Percentiles rank a stretch among this genome's conserved stretches.
Evolutionary conservation across 352 stramenopile species (phyloP).

Genomic region (Nothophytophthora sp.): DNA sequence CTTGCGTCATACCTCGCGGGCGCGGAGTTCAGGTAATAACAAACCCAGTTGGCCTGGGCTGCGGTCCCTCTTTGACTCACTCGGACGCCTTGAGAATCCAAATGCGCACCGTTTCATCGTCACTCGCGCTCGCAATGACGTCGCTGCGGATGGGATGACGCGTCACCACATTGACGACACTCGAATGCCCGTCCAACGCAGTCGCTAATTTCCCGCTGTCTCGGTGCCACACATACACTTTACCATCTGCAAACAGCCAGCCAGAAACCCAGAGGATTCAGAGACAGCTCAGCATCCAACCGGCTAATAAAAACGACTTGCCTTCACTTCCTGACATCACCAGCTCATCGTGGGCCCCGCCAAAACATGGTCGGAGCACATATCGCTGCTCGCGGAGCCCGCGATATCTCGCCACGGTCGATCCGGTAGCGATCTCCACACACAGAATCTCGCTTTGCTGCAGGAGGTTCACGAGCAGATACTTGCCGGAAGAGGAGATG

Average conservation of each 20-base stretch:
- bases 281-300: too few species aligned
- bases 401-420: slow-evolving; percentile 47
- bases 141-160: slow-evolving; percentile 50
- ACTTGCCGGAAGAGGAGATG: slow-evolving; percentile 43
- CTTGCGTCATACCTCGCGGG: too few species aligned
- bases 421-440: slow-evolving; percentile 45
- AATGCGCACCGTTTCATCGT: slow-evolving; percentile 70
- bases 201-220: slow-evolving; percentile 42
- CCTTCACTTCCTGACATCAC: slow-evolving; percentile 76
- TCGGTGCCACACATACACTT: slow-evolving; percentile 59
- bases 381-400: slow-evolving; percentile 68
- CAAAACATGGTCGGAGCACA: slow-evolving; percentile 65
- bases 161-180: slow-evolving; percentile 70
- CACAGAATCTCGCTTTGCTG: slow-evolving; percentile 60
- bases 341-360: slow-evolving; percentile 46
- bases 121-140: slow-evolving; percentile 67
- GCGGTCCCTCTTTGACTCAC: slow-evolving; percentile 15
- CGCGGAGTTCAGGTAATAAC: too few species aligned
- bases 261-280: too few species aligned
- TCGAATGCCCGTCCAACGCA: slow-evolving; percentile 53
- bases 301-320: slow-evolving; percentile 12
- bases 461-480: slow-evolving; percentile 67
- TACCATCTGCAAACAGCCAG: slow-evolving; percentile 46
- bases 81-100: slow-evolving; percentile 35
- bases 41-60: too few species aligned